Percentiles rank a stretch among this genome's conserved stretches.
Conservation (phyloP, 1,284 basidiomycete genomes). For the Ceratobasidium sp. region DNA sequence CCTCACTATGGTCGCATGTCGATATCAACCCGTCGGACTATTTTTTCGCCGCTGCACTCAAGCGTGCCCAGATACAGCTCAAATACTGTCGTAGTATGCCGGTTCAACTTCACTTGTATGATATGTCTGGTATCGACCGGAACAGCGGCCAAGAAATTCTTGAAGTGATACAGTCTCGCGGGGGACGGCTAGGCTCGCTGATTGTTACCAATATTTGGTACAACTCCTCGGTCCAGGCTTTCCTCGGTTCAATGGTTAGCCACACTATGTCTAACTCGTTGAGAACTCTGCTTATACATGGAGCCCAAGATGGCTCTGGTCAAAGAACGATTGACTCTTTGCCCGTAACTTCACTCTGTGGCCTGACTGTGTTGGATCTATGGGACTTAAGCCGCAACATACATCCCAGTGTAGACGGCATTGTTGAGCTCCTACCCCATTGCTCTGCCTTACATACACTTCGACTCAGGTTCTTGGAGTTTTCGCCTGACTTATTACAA, state of each 20-base stretch:
- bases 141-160: not conserved
- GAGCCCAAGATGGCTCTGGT: not conserved
- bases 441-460: not conserved
- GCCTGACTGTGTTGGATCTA: not conserved
- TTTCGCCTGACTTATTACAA: not conserved
- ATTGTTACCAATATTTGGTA: not conserved
- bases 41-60: not conserved
- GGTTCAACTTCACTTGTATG: not conserved
- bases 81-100: not conserved
- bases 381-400: not conserved
- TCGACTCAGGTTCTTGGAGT: not conserved
- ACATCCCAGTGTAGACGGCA: not conserved
- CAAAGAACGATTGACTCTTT: not conserved
- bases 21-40: not conserved
- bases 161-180: not conserved
- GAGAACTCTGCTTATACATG: not conserved
- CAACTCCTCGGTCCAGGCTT: not conserved
- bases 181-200: not conserved
- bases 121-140: not conserved
- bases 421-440: not conserved
- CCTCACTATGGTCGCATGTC: constrained; percentile 31
- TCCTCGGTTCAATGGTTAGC: not conserved
- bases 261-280: not conserved
- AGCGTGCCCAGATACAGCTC: not conserved
- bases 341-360: not conserved